Evolutionary conservation across 768 basidiomycete species (phyloP).

Genomic region (Pulveroboletus sp.): DNA sequence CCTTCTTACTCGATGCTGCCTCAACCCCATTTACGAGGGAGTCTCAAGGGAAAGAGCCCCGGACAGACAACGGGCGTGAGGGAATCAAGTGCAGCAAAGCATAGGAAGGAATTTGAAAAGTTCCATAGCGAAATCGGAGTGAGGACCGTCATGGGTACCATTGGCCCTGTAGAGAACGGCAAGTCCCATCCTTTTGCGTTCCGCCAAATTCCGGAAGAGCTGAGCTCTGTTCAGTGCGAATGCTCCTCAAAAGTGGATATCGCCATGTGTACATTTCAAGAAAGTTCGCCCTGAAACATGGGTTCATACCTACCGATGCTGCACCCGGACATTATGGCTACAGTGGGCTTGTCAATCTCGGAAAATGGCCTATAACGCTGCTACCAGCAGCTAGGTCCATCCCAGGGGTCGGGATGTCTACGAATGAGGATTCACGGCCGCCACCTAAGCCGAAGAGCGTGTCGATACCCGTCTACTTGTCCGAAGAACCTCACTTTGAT

Average conservation of each 20-base stretch:
- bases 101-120: constrained; percentile 73
- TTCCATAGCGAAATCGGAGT: constrained; percentile 93
- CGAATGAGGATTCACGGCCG: background rate
- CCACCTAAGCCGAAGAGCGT: constrained; percentile 36
- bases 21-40: constrained; percentile 30
- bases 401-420: background rate
- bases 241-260: constrained; percentile 91
- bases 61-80: constrained; percentile 23
- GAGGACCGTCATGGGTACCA: constrained; percentile 83
- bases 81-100: constrained; percentile 51
- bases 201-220: no score
- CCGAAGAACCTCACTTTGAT: constrained; percentile 94
- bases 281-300: constrained; percentile 82
- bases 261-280: constrained; percentile 94
- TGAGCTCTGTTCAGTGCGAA: constrained; percentile 54
- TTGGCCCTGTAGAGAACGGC: constrained; percentile 90
- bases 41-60: constrained; percentile 38
- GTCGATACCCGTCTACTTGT: constrained; percentile 69
- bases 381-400: constrained; percentile 24
- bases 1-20: constrained; percentile 23
- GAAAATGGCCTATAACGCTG: constrained; percentile 81
- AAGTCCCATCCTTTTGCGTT: constrained; percentile 14
- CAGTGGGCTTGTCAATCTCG: constrained; percentile 79
- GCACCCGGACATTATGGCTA: constrained; percentile 94
- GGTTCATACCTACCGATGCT: constrained; percentile 83